Evolutionary conservation across 2,329 filamentous ascomycete species (phyloP).

Genomic region (Alternaria conjuncta): DNA sequence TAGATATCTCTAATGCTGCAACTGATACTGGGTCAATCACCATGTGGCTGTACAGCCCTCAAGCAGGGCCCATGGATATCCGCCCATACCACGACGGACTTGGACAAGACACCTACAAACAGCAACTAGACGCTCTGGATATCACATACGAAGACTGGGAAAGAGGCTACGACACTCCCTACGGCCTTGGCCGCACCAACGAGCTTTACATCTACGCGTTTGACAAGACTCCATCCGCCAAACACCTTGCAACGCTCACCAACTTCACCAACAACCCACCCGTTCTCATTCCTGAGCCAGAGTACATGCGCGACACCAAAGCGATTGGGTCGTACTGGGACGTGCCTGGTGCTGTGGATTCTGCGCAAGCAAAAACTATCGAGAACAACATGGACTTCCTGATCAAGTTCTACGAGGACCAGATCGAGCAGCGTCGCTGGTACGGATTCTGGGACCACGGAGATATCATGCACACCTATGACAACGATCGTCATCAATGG

Average conservation of each 20-base stretch:
- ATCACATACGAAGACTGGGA: constrained; percentile 71
- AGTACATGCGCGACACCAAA: constrained; percentile 59
- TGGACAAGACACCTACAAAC: constrained; percentile 61
- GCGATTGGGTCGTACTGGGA: constrained; percentile 65
- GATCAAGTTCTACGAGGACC: constrained; percentile 61
- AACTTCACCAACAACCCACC: constrained; percentile 60
- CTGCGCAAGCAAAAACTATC: constrained; percentile 44
- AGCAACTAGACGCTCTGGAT: constrained; percentile 66
- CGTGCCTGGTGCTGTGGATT: constrained; percentile 47
- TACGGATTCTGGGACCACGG: constrained; percentile 70
- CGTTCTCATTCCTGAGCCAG: constrained; percentile 56
- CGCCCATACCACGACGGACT: constrained; percentile 65
- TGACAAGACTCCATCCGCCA: constrained; percentile 58
- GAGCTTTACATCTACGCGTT: constrained; percentile 63
- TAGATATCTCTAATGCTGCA: constrained; percentile 62
- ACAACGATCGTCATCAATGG: constrained; percentile 65
- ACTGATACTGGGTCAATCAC: constrained; percentile 61
- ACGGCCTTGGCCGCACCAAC: constrained; percentile 65
- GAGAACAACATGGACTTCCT: constrained; percentile 64
- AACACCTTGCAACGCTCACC: constrained; percentile 54
- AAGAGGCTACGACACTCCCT: constrained; percentile 60
- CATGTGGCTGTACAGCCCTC: constrained; percentile 66
- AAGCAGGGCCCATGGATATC: constrained; percentile 62
- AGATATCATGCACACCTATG: constrained; percentile 69
- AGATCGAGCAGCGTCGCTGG: constrained; percentile 65